Percentiles rank a stretch among this genome's conserved stretches.
phyloP scores from a whole-genome alignment of 73 alveolate species.

The Paramecium primaurelia region DNA sequence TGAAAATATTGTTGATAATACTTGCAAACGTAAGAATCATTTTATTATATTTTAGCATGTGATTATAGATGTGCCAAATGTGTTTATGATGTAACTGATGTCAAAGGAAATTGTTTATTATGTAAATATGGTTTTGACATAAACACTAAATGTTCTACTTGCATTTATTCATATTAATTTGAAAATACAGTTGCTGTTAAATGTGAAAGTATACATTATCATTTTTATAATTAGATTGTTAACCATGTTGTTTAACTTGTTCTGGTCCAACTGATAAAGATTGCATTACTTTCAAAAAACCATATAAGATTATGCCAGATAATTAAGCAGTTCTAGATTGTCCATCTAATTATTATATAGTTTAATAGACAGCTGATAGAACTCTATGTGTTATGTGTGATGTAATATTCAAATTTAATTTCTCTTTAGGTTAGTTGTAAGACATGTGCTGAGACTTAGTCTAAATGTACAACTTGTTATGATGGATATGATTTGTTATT shows the following conservation, averaged over 20 bases:
- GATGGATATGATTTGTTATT: background rate
- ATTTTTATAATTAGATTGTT: background rate
- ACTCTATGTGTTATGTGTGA: background rate
- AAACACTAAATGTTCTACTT: background rate
- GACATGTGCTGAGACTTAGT: background rate
- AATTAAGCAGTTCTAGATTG: background rate
- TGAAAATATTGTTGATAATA: background rate
- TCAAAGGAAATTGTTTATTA: background rate
- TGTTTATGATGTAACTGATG: background rate
- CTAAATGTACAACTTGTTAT: background rate
- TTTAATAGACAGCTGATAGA: background rate
- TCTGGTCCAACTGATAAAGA: background rate
- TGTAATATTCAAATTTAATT: background rate
- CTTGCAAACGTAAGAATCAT: background rate
- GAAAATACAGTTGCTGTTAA: background rate
- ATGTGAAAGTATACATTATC: background rate
- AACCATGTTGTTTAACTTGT: background rate
- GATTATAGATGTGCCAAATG: slow-evolving; percentile 25
- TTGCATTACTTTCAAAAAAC: background rate
- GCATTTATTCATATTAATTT: background rate
- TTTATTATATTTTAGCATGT: background rate
- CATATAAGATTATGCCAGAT: background rate
- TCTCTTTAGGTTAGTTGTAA: background rate
- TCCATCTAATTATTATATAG: background rate
- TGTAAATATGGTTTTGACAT: background rate